These are phyloP conservation scores for Amphirosellinia nigrospora DNA, from an alignment of 495 filamentous ascomycete genomes.

Conservation along the genomic window DNA sequence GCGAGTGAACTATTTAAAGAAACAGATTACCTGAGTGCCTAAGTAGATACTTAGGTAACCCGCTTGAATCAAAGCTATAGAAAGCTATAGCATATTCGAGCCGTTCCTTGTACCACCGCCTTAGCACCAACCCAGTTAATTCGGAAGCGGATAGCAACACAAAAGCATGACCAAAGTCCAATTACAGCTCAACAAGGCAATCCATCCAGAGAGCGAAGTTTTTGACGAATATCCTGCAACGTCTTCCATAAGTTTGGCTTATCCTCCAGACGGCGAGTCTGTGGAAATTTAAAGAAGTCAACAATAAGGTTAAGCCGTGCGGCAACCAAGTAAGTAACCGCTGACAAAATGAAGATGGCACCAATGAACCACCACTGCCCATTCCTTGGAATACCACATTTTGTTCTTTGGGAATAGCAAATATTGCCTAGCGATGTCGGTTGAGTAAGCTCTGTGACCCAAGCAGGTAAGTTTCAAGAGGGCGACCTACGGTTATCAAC, in stretches of 20 bases:
- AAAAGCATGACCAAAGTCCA: not conserved
- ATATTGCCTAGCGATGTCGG: not conserved
- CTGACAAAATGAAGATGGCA: not conserved
- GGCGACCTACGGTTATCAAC: not conserved
- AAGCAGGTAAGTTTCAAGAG: not conserved
- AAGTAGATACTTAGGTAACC: too few species aligned
- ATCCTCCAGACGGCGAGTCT: not conserved
- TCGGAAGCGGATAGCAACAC: not conserved
- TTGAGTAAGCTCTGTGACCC: not conserved
- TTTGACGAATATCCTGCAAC: not conserved
- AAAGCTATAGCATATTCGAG: too few species aligned
- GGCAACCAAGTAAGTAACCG: not conserved
- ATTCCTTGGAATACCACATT: slow-evolving; percentile 5
- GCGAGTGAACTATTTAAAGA: too few species aligned
- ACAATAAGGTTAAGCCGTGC: not conserved
- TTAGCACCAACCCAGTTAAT: too few species aligned
- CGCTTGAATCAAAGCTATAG: too few species aligned
- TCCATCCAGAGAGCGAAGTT: not conserved
- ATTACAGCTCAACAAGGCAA: not conserved
- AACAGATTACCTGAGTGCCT: too few species aligned
- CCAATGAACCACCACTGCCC: slow-evolving; percentile 6
- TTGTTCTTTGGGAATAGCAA: slow-evolving; percentile 2
- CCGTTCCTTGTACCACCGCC: too few species aligned
- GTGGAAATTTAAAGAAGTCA: slow-evolving; percentile 8
- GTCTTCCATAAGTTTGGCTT: not conserved